Evolutionary conservation across 106 monocot genomes (phyloP).

Genomic region (Ottelia alismoides): DNA sequence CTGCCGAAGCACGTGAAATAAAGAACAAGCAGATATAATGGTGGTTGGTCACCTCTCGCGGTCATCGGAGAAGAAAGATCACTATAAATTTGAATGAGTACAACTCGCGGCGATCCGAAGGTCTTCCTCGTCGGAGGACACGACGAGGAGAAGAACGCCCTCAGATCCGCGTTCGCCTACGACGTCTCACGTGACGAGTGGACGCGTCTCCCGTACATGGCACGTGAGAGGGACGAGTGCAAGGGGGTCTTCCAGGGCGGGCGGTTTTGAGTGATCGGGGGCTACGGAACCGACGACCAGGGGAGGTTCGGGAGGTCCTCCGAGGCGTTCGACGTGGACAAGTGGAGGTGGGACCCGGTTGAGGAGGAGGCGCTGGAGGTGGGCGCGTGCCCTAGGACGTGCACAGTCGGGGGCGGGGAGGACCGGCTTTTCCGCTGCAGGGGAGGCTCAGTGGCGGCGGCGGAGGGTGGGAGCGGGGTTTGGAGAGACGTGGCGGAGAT

Average conservation of each 20-base stretch:
- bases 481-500: conserved; percentile 30
- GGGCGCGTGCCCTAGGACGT: conserved; percentile 19
- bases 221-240: conserved; percentile 50
- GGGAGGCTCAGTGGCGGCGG: conserved; percentile 17
- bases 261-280: conserved; percentile 32
- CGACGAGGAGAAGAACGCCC: conserved; percentile 74
- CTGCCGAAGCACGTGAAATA: too few species aligned
- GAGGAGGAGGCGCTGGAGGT: conserved; percentile 25
- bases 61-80: too few species aligned
- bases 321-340: background rate
- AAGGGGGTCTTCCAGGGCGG: conserved; percentile 33
- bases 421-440: conserved; percentile 24
- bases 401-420: conserved; percentile 18
- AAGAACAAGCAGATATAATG: too few species aligned
- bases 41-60: too few species aligned
- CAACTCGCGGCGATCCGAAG: too few species aligned
- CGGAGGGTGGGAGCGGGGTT: conserved; percentile 3
- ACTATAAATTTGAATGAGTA: too few species aligned
- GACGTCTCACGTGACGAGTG: conserved; percentile 52
- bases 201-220: conserved; percentile 45
- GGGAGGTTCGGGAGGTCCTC: conserved; percentile 22
- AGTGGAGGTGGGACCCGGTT: conserved; percentile 12
- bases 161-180: conserved; percentile 48
- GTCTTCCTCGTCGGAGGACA: conserved; percentile 71
- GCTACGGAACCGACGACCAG: conserved; percentile 43